Conservation (phyloP, 2,329 filamentous ascomycete species). For the Byssochlamys sp. region DNA sequence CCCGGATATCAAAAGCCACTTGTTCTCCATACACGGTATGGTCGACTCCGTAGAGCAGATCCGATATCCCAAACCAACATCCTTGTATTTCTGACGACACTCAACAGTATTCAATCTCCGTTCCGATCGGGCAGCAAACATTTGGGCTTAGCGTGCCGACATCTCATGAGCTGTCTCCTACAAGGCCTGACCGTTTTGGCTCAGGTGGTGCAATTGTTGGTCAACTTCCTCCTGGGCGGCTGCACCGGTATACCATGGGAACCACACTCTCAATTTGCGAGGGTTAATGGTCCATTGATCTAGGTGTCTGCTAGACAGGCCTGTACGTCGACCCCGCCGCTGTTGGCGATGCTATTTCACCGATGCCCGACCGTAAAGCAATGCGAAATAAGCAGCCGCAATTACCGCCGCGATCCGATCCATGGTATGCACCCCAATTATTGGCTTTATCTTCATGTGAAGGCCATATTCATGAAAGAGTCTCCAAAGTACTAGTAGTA, state of each 20-base stretch:
- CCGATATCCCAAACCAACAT: neutral
- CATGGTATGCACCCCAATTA: neutral
- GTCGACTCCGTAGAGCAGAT: neutral
- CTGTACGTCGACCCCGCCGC: neutral
- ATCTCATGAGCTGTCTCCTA: neutral
- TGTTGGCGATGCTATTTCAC: neutral
- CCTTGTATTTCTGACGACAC: neutral
- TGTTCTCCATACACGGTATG: neutral
- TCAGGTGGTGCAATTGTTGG: neutral
- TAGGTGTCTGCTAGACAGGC: neutral
- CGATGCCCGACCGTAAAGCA: neutral
- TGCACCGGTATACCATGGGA: neutral
- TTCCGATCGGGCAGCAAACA: neutral
- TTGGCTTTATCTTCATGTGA: neutral
- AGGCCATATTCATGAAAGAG: neutral
- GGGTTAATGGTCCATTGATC: neutral
- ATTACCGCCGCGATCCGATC: neutral
- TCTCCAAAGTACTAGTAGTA: neutral
- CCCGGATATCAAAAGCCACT: neutral
- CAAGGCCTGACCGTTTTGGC: neutral
- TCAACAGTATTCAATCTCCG: neutral
- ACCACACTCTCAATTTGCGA: neutral
- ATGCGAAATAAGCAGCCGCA: neutral
- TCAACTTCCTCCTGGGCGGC: neutral
- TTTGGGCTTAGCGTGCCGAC: neutral